A percentile compares a stretch with the other conserved stretches of the same genome.
These are phyloP conservation scores for Ganoderma leucocontextum DNA, from an alignment of 1,284 basidiomycete species.

Conservation along the genomic window DNA sequence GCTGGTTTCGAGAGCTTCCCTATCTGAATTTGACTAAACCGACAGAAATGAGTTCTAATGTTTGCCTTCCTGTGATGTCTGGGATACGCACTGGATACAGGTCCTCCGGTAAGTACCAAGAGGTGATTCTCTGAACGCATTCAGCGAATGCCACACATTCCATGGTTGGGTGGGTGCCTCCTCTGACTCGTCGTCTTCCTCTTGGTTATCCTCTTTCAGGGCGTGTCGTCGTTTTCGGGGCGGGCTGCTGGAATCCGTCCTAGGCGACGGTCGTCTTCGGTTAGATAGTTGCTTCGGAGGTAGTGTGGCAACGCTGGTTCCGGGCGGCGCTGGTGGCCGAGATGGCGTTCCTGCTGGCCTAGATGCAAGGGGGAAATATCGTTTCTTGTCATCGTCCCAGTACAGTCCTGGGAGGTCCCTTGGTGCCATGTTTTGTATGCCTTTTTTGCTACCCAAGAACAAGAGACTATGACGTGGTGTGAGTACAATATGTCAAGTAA, in stretches of 20 bases:
- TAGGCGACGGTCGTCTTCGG: slow-evolving; percentile 8
- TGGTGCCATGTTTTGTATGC: slow-evolving; percentile 21
- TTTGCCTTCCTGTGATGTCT: too few species aligned
- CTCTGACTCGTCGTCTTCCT: not conserved
- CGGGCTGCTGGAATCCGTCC: slow-evolving; percentile 13
- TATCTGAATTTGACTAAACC: slow-evolving; percentile 20
- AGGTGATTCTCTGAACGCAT: slow-evolving; percentile 15
- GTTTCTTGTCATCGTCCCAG: slow-evolving; percentile 41
- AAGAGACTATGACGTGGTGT: not conserved
- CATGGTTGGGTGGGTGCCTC: not conserved
- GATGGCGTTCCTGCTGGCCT: slow-evolving; percentile 26
- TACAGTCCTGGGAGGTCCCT: slow-evolving; percentile 43
- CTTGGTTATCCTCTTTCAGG: not conserved
- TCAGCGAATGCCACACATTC: slow-evolving; percentile 16
- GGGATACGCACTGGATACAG: slow-evolving; percentile 23
- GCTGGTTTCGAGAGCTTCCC: slow-evolving; percentile 7
- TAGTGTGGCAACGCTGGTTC: not conserved
- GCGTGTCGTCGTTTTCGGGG: slow-evolving; percentile 16
- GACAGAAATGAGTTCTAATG: not conserved
- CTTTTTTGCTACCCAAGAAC: not conserved
- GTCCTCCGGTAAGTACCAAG: slow-evolving; percentile 10
- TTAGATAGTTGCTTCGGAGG: not conserved
- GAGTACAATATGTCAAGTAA: slow-evolving; percentile 2
- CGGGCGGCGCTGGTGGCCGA: slow-evolving; percentile 7
- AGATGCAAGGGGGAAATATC: slow-evolving; percentile 42